Evolutionary conservation across 768 basidiomycete genomes (phyloP), one percentile per base, ranked within the genome.

Genomic region (Hygrophorus pudorinus): DNA sequence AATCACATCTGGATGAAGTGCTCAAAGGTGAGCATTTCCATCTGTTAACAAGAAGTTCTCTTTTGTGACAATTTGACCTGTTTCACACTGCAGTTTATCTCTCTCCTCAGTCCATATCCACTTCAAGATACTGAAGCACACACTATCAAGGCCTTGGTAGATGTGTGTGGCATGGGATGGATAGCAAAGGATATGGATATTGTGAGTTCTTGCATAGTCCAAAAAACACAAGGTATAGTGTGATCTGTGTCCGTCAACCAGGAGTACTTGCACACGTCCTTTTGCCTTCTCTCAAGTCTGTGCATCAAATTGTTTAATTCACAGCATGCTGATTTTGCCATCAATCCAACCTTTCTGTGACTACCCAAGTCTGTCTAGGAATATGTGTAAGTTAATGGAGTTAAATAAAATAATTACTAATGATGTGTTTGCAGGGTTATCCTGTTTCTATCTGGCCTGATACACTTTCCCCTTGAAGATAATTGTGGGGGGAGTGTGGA

Each of bases 221-320:
- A 66, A 51, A 46, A 65, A 59, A 6, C 38, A 46, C 9, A 42
- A 31, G n/a, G 59, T 59, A 30, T 50, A 56, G 49, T 66, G 62
- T 13, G 65, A 66, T 34, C 54, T 59, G 45, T 68, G 67, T 8
- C 68, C 64, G 57, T 70, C 63, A 9, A 68, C 57, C 10, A 67
- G 45, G 9, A 69, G 58, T 6, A 67, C 38, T 1, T 59, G 48
- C 10, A 47, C 24, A 14, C 50, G 27, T 0, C 60, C 59, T 12
- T 53, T 51, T 6, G 50, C 16, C 41, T 59, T 47, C 2, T 16
- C 43, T 7, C 27, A 6, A 9, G 56, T 64, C 8, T 56, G 34
- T 2, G 39, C 31, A 8, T 65, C 52, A 41, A 67, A 60, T 3
- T 56, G 42, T 41, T 61, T 41, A 9, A 66, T 56, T 43, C 50